Percentiles rank a stretch among this genome's conserved stretches.
These are phyloP conservation scores for Pythium grandisporangium DNA, from an alignment of 352 stramenopile species.

Conservation along the genomic window DNA sequence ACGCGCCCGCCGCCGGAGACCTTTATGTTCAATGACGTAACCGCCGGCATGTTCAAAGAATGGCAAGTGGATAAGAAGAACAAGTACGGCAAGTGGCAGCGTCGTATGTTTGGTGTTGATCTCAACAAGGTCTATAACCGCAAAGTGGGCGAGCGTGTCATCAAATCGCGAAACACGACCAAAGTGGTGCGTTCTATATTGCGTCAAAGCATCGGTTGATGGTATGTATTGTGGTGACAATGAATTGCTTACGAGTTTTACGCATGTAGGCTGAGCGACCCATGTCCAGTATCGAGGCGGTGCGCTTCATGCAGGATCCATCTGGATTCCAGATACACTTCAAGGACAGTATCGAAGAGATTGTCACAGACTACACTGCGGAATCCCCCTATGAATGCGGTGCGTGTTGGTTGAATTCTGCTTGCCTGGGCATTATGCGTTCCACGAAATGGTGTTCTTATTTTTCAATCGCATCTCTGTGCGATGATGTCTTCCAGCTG, in stretches of 20 bases:
- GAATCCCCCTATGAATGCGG: constrained; percentile 85
- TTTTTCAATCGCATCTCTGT: no score
- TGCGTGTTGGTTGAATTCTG: constrained; percentile 18
- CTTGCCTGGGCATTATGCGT: not conserved
- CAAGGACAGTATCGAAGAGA: constrained; percentile 84
- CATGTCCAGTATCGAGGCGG: constrained; percentile 80
- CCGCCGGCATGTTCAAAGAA: constrained; percentile 85
- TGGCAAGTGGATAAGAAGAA: constrained; percentile 90
- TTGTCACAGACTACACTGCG: constrained; percentile 84
- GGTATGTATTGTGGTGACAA: no score
- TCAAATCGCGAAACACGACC: constrained; percentile 83
- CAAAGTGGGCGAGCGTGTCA: constrained; percentile 85
- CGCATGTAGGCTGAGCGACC: constrained; percentile 67
- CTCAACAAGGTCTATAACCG: constrained; percentile 88
- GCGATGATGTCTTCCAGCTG: constrained; percentile 31
- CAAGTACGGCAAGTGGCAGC: constrained; percentile 86
- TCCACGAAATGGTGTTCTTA: constrained; percentile 1
- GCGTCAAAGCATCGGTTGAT: no score
- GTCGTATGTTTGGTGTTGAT: constrained; percentile 82
- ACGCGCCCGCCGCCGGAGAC: constrained; percentile 70
- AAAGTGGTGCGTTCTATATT: constrained; percentile 88
- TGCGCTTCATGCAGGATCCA: constrained; percentile 79
- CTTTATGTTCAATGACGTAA: constrained; percentile 90
- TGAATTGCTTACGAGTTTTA: no score
- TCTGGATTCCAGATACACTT: constrained; percentile 87